These are phyloP conservation scores for Leccinum olivaceopallidum DNA, from an alignment of 768 basidiomycete genomes.

Conservation along the genomic window DNA sequence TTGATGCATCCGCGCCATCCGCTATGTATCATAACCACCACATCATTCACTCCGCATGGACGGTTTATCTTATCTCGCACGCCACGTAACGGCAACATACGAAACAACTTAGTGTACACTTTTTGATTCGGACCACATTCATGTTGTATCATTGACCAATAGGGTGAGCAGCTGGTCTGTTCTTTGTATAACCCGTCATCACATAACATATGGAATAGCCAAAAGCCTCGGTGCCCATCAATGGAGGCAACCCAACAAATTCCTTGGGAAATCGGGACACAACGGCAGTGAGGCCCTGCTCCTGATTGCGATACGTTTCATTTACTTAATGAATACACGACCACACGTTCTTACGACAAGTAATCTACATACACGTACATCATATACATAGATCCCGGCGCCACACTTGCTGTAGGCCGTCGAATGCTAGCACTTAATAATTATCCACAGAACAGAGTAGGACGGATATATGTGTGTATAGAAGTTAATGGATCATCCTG, in stretches of 20 bases:
- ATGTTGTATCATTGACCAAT: conserved; percentile 13
- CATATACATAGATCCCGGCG: background rate
- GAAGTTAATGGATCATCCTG: background rate
- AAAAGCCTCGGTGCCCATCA: background rate
- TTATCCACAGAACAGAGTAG: background rate
- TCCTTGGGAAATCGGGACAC: background rate
- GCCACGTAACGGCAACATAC: background rate
- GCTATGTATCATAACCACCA: conserved; percentile 10
- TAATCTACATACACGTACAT: no score
- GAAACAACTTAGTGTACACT: conserved; percentile 22
- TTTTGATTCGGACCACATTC: conserved; percentile 14
- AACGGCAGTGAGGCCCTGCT: background rate
- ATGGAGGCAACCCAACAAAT: background rate
- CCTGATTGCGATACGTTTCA: background rate
- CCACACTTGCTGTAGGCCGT: background rate
- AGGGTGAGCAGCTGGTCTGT: conserved; percentile 21
- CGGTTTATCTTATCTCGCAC: conserved; percentile 11
- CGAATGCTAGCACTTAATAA: no score
- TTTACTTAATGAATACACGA: background rate
- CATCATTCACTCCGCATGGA: background rate
- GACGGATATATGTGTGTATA: background rate
- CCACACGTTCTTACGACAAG: no score
- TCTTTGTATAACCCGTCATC: background rate
- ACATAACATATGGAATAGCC: background rate
- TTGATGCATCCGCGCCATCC: background rate